Percentiles rank a stretch among this genome's conserved stretches.
phyloP scores from a whole-genome alignment of 371 early-diverging fungal species.

The Actinomortierella ambigua region DNA sequence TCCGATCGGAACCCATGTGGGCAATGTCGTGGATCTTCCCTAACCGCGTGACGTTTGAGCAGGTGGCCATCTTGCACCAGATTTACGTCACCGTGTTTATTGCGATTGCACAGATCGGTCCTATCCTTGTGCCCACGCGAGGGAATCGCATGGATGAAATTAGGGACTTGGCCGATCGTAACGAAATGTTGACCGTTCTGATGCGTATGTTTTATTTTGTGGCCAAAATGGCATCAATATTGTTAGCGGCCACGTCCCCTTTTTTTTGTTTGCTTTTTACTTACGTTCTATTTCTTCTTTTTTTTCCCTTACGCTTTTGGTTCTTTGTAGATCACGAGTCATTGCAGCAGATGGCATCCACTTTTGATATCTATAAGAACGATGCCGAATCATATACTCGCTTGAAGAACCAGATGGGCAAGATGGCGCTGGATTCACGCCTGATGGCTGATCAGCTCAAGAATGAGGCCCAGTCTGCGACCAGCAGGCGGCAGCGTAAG shows the following conservation, averaged over 20 bases:
- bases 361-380: conserved; percentile 51
- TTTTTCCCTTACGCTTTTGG: no score
- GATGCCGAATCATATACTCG: conserved; percentile 45
- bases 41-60: conserved; percentile 55
- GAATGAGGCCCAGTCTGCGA: conserved; percentile 27
- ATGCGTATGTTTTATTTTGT: conserved; percentile 18
- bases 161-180: conserved; percentile 36
- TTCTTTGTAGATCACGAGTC: conserved; percentile 50
- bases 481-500: conserved; percentile 19
- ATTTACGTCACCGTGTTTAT: conserved; percentile 58
- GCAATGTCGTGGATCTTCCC: conserved; percentile 43
- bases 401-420: conserved; percentile 56
- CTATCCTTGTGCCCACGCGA: conserved; percentile 53
- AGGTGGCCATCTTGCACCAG: conserved; percentile 59
- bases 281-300: neutral
- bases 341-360: conserved; percentile 32
- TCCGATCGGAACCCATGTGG: conserved; percentile 36
- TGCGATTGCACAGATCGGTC: conserved; percentile 65
- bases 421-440: conserved; percentile 53
- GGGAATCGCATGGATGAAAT: conserved; percentile 28
- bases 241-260: neutral
- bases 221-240: neutral
- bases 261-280: neutral
- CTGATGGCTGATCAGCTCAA: conserved; percentile 44
- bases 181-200: conserved; percentile 50